These are phyloP conservation scores for Voacanga thouarsii DNA, from an alignment of 257 asterid genomes.

Conservation along the genomic window DNA sequence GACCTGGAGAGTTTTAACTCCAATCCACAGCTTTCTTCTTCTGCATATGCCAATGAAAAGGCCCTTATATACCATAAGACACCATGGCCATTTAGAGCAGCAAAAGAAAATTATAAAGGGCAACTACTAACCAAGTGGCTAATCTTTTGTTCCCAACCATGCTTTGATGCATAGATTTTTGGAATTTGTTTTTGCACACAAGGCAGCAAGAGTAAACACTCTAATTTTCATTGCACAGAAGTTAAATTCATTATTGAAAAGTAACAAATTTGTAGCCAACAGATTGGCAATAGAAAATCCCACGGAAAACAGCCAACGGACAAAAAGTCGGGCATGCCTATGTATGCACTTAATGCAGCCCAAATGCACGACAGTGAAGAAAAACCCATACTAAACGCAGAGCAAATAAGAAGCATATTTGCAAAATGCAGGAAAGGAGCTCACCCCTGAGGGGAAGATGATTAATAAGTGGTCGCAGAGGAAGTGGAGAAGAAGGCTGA, in stretches of 20 bases:
- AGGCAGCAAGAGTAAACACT: not conserved
- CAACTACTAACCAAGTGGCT: too few species aligned
- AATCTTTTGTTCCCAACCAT: not conserved
- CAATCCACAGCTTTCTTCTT: too few species aligned
- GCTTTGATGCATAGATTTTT: not conserved
- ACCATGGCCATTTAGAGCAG: too few species aligned
- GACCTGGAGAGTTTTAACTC: too few species aligned
- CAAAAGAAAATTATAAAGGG: too few species aligned
- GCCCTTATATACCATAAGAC: too few species aligned
- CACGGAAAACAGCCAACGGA: not conserved
- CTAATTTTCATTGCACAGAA: not conserved
- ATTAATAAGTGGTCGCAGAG: not conserved
- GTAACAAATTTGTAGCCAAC: not conserved
- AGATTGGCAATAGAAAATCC: not conserved
- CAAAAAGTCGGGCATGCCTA: too few species aligned
- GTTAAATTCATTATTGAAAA: not conserved
- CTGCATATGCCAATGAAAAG: too few species aligned
- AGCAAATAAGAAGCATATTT: not conserved
- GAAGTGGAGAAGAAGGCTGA: not conserved
- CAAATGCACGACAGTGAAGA: too few species aligned
- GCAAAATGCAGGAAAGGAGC: not conserved
- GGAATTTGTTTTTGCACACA: not conserved
- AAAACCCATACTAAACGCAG: too few species aligned
- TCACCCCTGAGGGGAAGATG: not conserved
- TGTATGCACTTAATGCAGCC: not conserved